These are phyloP conservation scores for Epichloe elymi DNA, from an alignment of 2,329 filamentous ascomycete species.

Conservation along the genomic window DNA sequence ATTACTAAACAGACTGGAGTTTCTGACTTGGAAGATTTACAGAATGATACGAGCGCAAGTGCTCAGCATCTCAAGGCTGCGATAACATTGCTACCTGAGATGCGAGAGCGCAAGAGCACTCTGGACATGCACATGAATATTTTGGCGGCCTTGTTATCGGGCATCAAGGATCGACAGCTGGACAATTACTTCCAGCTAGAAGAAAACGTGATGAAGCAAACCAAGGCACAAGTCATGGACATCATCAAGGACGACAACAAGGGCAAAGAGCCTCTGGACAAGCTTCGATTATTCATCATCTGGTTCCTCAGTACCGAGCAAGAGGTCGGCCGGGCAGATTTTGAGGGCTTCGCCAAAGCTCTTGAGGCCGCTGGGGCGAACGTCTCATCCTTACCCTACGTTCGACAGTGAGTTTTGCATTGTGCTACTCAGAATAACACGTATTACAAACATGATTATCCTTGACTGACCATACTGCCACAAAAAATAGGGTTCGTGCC, in stretches of 20 bases:
- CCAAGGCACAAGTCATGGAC: slow-evolving; percentile 77
- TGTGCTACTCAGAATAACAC: neutral
- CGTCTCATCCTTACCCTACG: slow-evolving; percentile 66
- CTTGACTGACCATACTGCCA: slow-evolving; percentile 3
- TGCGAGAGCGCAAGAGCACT: slow-evolving; percentile 81
- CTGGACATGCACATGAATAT: slow-evolving; percentile 99
- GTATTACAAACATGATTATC: neutral
- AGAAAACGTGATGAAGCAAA: slow-evolving; percentile 83
- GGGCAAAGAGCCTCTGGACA: slow-evolving; percentile 74
- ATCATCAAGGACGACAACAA: slow-evolving; percentile 70
- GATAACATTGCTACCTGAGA: slow-evolving; percentile 81
- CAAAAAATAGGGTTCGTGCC: slow-evolving; percentile 57
- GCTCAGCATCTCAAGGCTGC: slow-evolving; percentile 93
- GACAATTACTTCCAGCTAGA: slow-evolving; percentile 96
- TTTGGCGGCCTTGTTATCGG: slow-evolving; percentile 57
- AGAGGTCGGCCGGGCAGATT: slow-evolving; percentile 69
- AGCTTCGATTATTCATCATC: slow-evolving; percentile 87
- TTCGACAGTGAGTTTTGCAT: slow-evolving; percentile 55
- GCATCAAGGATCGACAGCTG: slow-evolving; percentile 88
- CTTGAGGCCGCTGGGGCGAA: slow-evolving; percentile 65
- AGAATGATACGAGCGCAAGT: slow-evolving; percentile 77
- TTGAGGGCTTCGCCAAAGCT: slow-evolving; percentile 76
- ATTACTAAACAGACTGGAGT: slow-evolving; percentile 93
- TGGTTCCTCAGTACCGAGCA: slow-evolving; percentile 94
- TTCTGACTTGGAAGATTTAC: slow-evolving; percentile 81